Conservation (phyloP, 768 basidiomycete genomes). For the Tylopilus felleus region DNA sequence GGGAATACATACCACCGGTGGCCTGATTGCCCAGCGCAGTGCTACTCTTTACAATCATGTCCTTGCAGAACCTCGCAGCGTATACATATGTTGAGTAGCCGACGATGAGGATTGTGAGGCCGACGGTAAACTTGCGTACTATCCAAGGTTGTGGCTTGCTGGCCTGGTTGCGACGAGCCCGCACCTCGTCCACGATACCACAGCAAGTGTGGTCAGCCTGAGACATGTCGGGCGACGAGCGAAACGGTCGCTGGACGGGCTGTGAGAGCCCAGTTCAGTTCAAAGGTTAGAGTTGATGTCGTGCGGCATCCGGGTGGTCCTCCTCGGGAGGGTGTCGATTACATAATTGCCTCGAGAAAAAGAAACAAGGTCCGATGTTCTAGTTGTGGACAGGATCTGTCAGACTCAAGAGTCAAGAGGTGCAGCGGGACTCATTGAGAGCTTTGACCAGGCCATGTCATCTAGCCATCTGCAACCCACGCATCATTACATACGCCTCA, state of each 20-base stretch:
- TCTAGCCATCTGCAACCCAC: conserved; percentile 19
- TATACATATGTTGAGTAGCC: conserved; percentile 78
- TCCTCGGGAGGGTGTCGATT: conserved; percentile 13
- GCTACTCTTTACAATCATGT: conserved; percentile 54
- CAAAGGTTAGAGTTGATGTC: conserved; percentile 5
- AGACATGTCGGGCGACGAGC: conserved; percentile 11
- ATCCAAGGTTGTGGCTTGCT: conserved; percentile 68
- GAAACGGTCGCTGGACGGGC: neutral
- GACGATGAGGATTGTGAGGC: conserved; percentile 55
- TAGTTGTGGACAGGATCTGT: neutral
- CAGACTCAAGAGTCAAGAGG: neutral
- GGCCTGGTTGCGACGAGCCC: conserved; percentile 37
- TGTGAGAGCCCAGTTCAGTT: conserved; percentile 1
- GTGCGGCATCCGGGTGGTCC: conserved; percentile 9
- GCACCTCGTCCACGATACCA: conserved; percentile 52
- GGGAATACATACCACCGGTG: conserved; percentile 61
- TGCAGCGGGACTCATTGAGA: neutral
- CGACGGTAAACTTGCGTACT: conserved; percentile 64
- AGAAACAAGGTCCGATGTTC: neutral
- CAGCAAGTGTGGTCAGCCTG: conserved; percentile 35
- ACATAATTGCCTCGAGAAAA: conserved; percentile 17
- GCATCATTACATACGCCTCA: conserved; percentile 24
- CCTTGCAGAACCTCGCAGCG: conserved; percentile 63
- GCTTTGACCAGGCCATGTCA: neutral
- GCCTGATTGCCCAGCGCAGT: conserved; percentile 45